A percentile compares a stretch with the other conserved stretches of the same genome.
Evolutionary conservation across 2,329 filamentous ascomycete genomes (phyloP).

Genomic region (Neopestalotiopsis sp.): DNA sequence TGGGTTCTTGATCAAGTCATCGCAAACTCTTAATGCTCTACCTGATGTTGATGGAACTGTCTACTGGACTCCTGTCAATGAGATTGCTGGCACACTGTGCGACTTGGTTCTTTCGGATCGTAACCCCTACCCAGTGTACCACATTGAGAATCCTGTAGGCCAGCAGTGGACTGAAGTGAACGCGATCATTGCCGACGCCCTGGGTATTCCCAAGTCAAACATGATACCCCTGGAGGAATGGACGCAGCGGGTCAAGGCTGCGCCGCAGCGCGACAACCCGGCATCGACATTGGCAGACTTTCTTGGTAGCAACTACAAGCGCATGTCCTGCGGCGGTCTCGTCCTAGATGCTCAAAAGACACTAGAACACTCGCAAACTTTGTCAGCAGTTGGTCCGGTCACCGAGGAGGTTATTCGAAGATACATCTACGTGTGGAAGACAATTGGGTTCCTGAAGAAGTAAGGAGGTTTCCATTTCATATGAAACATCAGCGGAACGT

Average conservation of each 20-base stretch:
- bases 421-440: slow-evolving; percentile 31
- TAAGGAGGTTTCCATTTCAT: background rate
- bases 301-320: slow-evolving; percentile 37
- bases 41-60: slow-evolving; percentile 46
- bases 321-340: slow-evolving; percentile 52
- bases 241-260: slow-evolving; percentile 35
- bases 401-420: slow-evolving; percentile 23
- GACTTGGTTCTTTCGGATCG: slow-evolving; percentile 2
- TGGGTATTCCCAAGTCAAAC: slow-evolving; percentile 26
- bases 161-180: slow-evolving; percentile 32
- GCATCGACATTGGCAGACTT: slow-evolving; percentile 38
- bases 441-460: slow-evolving; percentile 26
- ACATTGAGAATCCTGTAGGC: slow-evolving; percentile 26
- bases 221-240: slow-evolving; percentile 34
- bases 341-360: slow-evolving; percentile 40
- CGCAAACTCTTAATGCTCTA: slow-evolving; percentile 47
- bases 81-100: slow-evolving; percentile 28
- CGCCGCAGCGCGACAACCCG: slow-evolving; percentile 35
- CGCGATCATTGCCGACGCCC: slow-evolving; percentile 24
- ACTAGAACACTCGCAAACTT: slow-evolving; percentile 29
- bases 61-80: slow-evolving; percentile 52
- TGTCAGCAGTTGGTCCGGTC: slow-evolving; percentile 27
- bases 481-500: background rate
- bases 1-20: slow-evolving; percentile 53
- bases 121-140: slow-evolving; percentile 23